These are phyloP conservation scores for Monosiga brevicollis DNA, from an alignment of 78 protist genomes.

Conservation along the genomic window DNA sequence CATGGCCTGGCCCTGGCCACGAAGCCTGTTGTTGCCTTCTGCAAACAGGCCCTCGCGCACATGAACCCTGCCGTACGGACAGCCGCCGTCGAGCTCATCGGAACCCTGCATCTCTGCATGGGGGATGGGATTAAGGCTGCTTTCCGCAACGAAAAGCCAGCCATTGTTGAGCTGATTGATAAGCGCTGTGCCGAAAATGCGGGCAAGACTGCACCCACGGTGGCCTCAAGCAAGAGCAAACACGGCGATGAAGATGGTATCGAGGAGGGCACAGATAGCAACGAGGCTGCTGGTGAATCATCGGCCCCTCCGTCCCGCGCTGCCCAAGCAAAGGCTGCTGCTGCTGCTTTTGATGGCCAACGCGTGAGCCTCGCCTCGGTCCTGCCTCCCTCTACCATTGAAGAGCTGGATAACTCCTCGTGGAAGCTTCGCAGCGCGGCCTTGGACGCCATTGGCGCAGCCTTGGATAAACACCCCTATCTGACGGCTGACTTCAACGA, in stretches of 20 bases:
- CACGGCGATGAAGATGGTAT: neutral
- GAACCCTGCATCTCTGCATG: neutral
- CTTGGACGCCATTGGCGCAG: neutral
- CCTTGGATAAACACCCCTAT: neutral
- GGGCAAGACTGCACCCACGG: neutral
- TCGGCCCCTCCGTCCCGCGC: no score
- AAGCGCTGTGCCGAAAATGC: no score
- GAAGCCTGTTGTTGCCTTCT: neutral
- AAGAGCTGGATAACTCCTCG: neutral
- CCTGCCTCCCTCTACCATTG: no score
- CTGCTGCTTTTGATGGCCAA: no score
- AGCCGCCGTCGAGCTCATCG: constrained; percentile 3
- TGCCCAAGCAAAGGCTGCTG: no score
- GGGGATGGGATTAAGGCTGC: neutral
- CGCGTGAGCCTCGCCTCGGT: no score
- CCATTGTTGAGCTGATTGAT: neutral
- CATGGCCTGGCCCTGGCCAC: neutral
- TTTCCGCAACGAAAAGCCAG: constrained; percentile 2
- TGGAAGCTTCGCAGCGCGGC: constrained; percentile 15
- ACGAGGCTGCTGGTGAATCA: neutral
- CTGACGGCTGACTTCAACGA: neutral
- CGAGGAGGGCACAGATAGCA: neutral
- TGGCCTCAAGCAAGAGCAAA: neutral
- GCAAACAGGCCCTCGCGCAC: neutral
- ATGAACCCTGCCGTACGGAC: neutral